Percentiles rank a stretch among this genome's conserved stretches.
These are phyloP conservation scores for Gonapodya sp. DNA, from an alignment of 192 early-diverging fungal species.

Conservation along the genomic window DNA sequence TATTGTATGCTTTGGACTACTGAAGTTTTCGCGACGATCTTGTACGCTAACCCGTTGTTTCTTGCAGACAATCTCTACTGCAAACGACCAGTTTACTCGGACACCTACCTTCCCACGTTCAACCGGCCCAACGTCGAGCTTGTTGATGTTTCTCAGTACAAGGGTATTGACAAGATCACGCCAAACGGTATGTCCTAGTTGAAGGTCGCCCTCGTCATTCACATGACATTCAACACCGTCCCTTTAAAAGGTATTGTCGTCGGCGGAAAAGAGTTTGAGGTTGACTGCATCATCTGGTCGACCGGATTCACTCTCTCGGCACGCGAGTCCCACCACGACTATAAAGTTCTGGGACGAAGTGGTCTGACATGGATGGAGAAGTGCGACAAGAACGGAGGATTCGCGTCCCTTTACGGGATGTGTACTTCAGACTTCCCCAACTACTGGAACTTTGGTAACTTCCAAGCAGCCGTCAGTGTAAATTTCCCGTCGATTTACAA, in stretches of 20 bases:
- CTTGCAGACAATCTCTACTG: not conserved
- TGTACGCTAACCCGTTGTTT: too few species aligned
- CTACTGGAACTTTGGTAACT: not conserved
- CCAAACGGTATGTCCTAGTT: too few species aligned
- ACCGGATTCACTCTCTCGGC: conserved; percentile 1
- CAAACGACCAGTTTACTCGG: not conserved
- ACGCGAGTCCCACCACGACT: not conserved
- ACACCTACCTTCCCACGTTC: not conserved
- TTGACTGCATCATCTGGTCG: conserved; percentile 8
- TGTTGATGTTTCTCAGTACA: not conserved
- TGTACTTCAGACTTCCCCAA: not conserved
- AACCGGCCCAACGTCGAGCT: conserved; percentile 10
- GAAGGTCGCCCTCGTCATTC: too few species aligned
- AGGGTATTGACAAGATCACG: conserved; percentile 6
- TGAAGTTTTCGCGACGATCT: too few species aligned
- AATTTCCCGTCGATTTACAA: conserved; percentile 5
- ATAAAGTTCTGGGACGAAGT: not conserved
- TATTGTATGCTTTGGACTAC: not conserved
- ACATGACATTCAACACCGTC: too few species aligned
- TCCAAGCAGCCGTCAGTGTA: not conserved
- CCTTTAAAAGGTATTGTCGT: conserved; percentile 4
- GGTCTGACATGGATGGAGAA: not conserved
- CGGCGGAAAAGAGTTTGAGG: conserved; percentile 1
- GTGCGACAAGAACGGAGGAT: not conserved
- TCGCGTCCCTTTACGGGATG: not conserved